These are phyloP conservation scores for Isoetes taiwanensis DNA, from an alignment of 75 land plant species.

Conservation along the genomic window DNA sequence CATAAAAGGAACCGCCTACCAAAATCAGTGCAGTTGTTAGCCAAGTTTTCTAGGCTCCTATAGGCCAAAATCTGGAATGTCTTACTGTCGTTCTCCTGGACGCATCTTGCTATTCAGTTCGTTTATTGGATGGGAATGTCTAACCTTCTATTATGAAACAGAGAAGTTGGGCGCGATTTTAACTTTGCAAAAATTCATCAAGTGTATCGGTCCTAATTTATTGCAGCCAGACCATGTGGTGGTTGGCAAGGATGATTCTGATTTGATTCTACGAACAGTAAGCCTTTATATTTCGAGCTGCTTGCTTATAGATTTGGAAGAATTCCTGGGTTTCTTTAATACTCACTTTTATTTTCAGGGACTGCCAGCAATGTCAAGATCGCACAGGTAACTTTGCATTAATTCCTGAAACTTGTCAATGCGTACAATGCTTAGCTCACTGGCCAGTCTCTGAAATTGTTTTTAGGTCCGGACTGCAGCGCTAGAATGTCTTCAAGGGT, in stretches of 20 bases:
- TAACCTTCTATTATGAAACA: too few species aligned
- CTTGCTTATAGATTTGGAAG: background rate
- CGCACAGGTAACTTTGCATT: constrained; percentile 40
- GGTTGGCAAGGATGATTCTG: too few species aligned
- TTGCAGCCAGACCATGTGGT: constrained; percentile 41
- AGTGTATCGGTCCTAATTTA: constrained; percentile 9
- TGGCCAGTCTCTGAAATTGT: background rate
- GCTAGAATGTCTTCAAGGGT: constrained; percentile 51
- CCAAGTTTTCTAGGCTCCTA: too few species aligned
- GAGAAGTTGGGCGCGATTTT: too few species aligned
- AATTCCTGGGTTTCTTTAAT: background rate
- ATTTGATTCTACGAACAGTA: background rate
- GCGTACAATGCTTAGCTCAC: background rate
- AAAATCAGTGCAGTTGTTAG: background rate
- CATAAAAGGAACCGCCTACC: background rate
- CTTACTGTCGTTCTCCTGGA: too few species aligned
- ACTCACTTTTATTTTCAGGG: constrained; percentile 17
- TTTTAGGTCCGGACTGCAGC: constrained; percentile 59
- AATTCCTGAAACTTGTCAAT: background rate
- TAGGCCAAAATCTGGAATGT: too few species aligned
- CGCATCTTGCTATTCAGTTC: too few species aligned
- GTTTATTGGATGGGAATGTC: too few species aligned
- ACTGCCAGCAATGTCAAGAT: constrained; percentile 42
- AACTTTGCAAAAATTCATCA: background rate
- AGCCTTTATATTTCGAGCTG: background rate